Conservation (phyloP, 495 filamentous ascomycete species). For the Annulohypoxylon stygium region DNA sequence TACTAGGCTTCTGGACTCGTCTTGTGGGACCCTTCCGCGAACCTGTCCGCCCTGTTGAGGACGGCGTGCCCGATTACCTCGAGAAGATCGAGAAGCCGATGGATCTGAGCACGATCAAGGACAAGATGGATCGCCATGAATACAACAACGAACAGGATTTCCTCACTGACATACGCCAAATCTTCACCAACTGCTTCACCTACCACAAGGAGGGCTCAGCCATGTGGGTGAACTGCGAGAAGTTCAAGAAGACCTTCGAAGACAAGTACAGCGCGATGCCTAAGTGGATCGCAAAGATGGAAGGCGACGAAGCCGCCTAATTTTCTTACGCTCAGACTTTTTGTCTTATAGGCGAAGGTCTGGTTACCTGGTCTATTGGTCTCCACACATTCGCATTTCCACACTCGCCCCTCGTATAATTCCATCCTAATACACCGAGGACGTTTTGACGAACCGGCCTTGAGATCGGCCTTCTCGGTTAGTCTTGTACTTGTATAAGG, state of each 20-base stretch:
- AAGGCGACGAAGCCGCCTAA: constrained; percentile 56
- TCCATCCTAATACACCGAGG: not conserved
- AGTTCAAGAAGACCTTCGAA: constrained; percentile 64
- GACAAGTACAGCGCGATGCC: constrained; percentile 63
- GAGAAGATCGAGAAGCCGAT: constrained; percentile 62
- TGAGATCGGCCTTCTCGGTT: not conserved
- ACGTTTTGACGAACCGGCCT: constrained; percentile 3
- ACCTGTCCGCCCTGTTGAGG: constrained; percentile 59
- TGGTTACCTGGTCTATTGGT: not conserved
- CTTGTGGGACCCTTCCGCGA: constrained; percentile 66
- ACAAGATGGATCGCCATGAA: constrained; percentile 60
- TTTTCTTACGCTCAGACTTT: not conserved
- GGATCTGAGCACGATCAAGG: constrained; percentile 64
- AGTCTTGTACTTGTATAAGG: constrained; percentile 24
- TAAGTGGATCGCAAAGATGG: constrained; percentile 65
- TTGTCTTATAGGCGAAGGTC: not conserved
- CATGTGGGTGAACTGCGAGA: constrained; percentile 62
- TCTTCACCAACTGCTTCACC: constrained; percentile 63
- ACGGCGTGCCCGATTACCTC: constrained; percentile 64
- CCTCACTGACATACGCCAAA: constrained; percentile 61
- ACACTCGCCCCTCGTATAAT: constrained; percentile 1
- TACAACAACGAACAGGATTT: constrained; percentile 61
- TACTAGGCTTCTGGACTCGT: constrained; percentile 68
- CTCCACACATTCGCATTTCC: not conserved
- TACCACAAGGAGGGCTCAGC: constrained; percentile 59